Evolutionary conservation across 345 rosid species (phyloP).

Genomic region (Citrus medica): DNA sequence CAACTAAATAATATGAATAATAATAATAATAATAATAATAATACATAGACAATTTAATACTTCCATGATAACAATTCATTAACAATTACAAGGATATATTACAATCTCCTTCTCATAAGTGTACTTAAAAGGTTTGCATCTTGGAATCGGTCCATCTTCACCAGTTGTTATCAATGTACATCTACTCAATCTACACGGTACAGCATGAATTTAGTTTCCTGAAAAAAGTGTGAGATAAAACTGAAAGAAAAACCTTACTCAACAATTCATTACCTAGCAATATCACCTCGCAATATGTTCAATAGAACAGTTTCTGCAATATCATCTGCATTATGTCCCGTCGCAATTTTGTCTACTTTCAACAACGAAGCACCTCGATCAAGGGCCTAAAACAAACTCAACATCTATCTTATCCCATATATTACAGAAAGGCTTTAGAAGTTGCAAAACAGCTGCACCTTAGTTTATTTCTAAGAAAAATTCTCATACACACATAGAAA

Average conservation of each 20-base stretch:
- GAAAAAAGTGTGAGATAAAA: constrained; percentile 1
- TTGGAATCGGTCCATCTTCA: constrained; percentile 94
- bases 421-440: neutral
- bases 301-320: constrained; percentile 92
- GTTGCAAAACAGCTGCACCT: neutral
- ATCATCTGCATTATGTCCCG: constrained; percentile 98
- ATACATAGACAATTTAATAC: constrained; percentile 1
- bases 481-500: neutral
- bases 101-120: constrained; percentile 97
- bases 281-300: constrained; percentile 88
- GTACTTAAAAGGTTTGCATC: constrained; percentile 96
- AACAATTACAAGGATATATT: constrained; percentile 66
- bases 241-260: neutral
- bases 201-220: neutral
- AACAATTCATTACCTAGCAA: constrained; percentile 60
- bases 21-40: neutral
- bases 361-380: constrained; percentile 85
- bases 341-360: constrained; percentile 87
- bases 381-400: constrained; percentile 60
- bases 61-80: neutral
- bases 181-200: constrained; percentile 62
- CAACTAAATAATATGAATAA: neutral
- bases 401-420: neutral
- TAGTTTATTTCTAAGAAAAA: neutral
- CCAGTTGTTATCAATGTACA: constrained; percentile 89